phyloP scores from a whole-genome alignment of 768 basidiomycete species.

The Hirschioporus abietinus region DNA sequence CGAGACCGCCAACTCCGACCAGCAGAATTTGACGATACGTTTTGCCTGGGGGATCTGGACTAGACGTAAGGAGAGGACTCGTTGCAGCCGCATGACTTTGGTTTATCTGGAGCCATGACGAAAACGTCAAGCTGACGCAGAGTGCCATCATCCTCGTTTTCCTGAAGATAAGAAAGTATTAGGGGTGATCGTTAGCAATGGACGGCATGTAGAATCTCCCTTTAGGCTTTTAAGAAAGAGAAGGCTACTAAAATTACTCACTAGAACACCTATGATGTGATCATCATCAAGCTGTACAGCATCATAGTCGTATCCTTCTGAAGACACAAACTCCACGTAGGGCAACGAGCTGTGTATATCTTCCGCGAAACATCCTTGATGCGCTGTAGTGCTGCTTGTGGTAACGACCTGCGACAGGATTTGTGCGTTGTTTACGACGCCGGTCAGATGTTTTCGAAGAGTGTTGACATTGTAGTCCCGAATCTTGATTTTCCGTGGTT shows the following conservation, averaged over 20 bases:
- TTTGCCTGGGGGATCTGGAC: neutral
- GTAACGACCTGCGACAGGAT: neutral
- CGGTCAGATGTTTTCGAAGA: neutral
- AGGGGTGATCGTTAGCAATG: neutral
- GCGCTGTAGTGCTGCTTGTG: neutral
- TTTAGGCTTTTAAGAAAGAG: neutral
- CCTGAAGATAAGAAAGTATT: neutral
- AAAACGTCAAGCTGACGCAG: neutral
- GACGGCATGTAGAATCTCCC: neutral
- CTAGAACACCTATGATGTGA: neutral
- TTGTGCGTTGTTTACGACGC: neutral
- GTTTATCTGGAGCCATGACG: neutral
- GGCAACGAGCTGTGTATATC: neutral
- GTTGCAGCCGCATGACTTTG: neutral
- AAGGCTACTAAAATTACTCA: neutral
- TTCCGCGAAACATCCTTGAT: neutral
- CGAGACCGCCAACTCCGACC: neutral
- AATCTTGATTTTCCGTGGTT: neutral
- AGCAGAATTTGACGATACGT: neutral
- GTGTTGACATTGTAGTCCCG: neutral
- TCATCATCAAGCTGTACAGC: neutral
- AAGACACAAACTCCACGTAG: neutral
- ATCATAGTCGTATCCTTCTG: neutral
- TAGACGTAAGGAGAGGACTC: neutral
- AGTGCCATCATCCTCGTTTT: neutral